These are phyloP conservation scores for Oenanthe sinensis DNA, from an alignment of 129 eudicot genomes.

Conservation along the genomic window DNA sequence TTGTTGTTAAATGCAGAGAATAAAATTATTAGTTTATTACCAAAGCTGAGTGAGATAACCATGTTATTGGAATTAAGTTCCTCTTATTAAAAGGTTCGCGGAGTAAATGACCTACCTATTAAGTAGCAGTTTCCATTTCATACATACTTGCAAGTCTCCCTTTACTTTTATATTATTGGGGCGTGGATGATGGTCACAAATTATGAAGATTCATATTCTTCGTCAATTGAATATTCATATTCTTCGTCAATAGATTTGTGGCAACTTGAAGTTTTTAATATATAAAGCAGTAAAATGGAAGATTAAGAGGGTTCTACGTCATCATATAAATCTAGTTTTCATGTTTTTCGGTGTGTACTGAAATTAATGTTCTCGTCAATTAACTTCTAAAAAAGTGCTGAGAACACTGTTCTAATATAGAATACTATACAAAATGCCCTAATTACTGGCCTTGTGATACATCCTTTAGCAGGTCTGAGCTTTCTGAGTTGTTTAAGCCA, in stretches of 20 bases:
- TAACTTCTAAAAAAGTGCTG: not conserved
- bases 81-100: not conserved
- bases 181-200: not conserved
- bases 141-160: not conserved
- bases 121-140: not conserved
- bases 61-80: not conserved
- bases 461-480: slow-evolving; percentile 39
- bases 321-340: not conserved
- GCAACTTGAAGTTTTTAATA: not conserved
- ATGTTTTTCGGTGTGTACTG: not conserved
- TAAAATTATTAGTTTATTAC: not conserved
- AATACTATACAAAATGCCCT: not conserved
- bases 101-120: not conserved
- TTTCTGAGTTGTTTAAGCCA: slow-evolving; percentile 70
- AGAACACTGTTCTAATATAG: not conserved
- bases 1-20: not conserved
- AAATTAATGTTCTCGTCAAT: not conserved
- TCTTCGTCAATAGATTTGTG: not conserved
- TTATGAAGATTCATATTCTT: not conserved
- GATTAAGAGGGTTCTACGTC: not conserved
- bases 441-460: not conserved
- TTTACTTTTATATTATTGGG: not conserved
- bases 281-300: not conserved
- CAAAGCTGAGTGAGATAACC: not conserved
- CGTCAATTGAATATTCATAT: not conserved